Conservation (phyloP, 345 rosid genomes). For the Capsella bursapastoris region DNA sequence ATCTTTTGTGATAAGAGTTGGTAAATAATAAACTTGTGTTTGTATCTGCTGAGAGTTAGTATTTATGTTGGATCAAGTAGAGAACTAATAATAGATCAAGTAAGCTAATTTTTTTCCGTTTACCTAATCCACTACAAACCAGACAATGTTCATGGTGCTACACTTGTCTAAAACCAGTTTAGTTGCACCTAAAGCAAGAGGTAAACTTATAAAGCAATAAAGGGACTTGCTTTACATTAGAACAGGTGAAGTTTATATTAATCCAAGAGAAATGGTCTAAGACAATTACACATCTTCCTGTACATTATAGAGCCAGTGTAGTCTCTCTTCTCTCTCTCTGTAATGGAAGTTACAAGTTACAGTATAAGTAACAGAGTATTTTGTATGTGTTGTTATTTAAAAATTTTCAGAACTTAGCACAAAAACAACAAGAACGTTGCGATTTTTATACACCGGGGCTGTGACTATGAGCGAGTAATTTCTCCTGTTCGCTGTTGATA, state of each 20-base stretch:
- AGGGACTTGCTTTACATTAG: too few relatives aligned
- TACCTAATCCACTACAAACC: slow-evolving; percentile 39
- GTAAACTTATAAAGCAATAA: too few relatives aligned
- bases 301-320: slow-evolving; percentile 23
- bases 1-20: slow-evolving; percentile 40
- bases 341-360: slow-evolving; percentile 28
- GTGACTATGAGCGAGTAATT: slow-evolving; percentile 56
- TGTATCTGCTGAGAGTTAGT: slow-evolving; percentile 44
- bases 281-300: slow-evolving; percentile 25
- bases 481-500: slow-evolving; percentile 56
- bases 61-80: slow-evolving; percentile 43
- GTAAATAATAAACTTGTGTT: slow-evolving; percentile 31
- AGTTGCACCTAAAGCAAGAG: slow-evolving; percentile 38
- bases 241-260: slow-evolving; percentile 15
- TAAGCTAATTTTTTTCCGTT: not conserved
- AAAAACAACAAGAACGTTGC: not conserved
- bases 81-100: slow-evolving; percentile 36
- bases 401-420: slow-evolving; percentile 26
- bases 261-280: slow-evolving; percentile 14
- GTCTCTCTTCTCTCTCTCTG: slow-evolving; percentile 13
- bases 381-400: slow-evolving; percentile 29
- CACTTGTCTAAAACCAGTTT: slow-evolving; percentile 35
- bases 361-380: slow-evolving; percentile 15
- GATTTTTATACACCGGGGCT: slow-evolving; percentile 55
- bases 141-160: slow-evolving; percentile 28